Base-by-base conservation (phyloP, 1,284 basidiomycete genomes). In the Pisolithus thermaeus region DNA sequence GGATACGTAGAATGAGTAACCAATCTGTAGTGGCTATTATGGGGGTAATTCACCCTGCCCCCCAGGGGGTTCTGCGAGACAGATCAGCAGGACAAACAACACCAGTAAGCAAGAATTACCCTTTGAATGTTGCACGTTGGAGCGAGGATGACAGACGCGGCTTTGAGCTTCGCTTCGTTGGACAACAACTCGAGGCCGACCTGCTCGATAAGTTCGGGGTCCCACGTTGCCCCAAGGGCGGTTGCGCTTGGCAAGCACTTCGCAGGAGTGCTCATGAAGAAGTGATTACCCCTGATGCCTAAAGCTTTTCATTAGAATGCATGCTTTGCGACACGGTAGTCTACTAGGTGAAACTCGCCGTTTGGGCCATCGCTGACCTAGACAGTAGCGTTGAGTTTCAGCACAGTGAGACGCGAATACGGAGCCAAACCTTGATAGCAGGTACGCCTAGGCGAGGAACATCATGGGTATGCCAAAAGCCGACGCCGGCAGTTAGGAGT, bases 41-140 rank as follows among this genome's bases (percentile, higher is more conserved):
- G 25, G 23, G 22, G 7, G 1, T 40, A 16, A 61, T 71, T 56
- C 61, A 84, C 86, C 53, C 87, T 72, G 46, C 88, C 88, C 22
- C 87, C 87, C 9, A 86, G 75, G 3, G 88, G 88, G 56, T 74
- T 83, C 80, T 81, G 52, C 11, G 39, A 14, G 9, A 43, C 14
- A 20, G 57, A 52, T 52, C 23, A 50, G 20, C 27, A 22, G 1
- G 44, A 18, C 25, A n/a, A 41, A 3, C 28, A 20, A 18, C 30
- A 14, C 32, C 2, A 27, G 16, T 1, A 11, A n/a, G 18, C 42
- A 36, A 14, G 14, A 53, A 67, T 25, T 54, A 81, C 80, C 22
- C 89, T 76, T 64, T 90, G 87, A 46, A 88, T 89, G 64, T 92
- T 92, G 62, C 83, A 84, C 0, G 89, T 91, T 1, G 89, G 89